phyloP scores from a whole-genome alignment of 176 grass and related monocot genomes.

The Ampelocalamus luodianensis region DNA sequence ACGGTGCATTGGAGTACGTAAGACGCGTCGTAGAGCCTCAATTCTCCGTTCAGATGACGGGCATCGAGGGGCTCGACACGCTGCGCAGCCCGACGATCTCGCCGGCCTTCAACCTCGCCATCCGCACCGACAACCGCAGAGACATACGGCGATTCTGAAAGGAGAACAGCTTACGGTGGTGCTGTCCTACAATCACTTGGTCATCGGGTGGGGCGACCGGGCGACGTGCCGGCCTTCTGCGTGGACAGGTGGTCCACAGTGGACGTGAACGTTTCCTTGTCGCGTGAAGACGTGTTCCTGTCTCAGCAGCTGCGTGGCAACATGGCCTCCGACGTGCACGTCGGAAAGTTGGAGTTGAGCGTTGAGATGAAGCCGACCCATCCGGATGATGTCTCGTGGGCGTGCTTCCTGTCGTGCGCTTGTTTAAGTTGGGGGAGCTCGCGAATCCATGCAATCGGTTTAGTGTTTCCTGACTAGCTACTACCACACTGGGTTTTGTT shows the following conservation, averaged over 20 bases:
- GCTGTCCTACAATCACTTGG: too few species aligned
- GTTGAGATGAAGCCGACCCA: too few species aligned
- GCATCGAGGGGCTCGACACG: background rate
- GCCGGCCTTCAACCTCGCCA: background rate
- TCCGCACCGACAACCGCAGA: background rate
- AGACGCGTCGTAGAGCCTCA: background rate
- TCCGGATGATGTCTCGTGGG: too few species aligned
- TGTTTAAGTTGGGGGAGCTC: too few species aligned
- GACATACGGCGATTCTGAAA: background rate
- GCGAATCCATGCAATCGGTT: background rate
- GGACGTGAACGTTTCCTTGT: background rate
- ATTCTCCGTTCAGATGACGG: background rate
- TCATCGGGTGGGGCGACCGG: conserved; percentile 2
- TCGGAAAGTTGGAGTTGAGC: too few species aligned
- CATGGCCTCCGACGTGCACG: too few species aligned
- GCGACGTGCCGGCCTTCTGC: background rate
- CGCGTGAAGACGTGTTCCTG: too few species aligned
- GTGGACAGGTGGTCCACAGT: background rate
- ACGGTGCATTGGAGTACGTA: too few species aligned
- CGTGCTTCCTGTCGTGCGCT: too few species aligned
- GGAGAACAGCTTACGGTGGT: background rate
- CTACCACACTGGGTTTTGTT: too few species aligned
- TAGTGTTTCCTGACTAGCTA: background rate
- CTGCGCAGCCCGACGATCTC: background rate
- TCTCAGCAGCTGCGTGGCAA: too few species aligned